Evolutionary conservation across 75 land plant genomes (phyloP).

Genomic region (Selaginella moellendorffii): DNA sequence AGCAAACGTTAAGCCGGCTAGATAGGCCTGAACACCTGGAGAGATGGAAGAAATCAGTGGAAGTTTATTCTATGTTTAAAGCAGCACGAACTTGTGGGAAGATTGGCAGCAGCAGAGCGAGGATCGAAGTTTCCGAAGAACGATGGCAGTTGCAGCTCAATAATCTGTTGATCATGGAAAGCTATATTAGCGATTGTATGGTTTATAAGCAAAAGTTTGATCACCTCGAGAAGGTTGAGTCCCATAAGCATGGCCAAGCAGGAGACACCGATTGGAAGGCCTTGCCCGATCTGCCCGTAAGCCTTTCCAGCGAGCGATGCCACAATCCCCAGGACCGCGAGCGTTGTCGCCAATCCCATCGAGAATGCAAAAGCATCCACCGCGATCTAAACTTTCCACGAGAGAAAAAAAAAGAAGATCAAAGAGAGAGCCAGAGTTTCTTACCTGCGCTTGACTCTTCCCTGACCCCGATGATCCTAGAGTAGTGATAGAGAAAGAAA

Average conservation of each 20-base stretch:
- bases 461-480: slow-evolving; percentile 98
- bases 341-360: slow-evolving; percentile 85
- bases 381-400: slow-evolving; percentile 75
- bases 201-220: neutral
- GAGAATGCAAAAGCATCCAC: slow-evolving; percentile 75
- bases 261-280: slow-evolving; percentile 87
- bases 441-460: slow-evolving; percentile 63
- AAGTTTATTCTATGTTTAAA: slow-evolving; percentile 6
- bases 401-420: too few species aligned
- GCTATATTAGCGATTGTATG: neutral
- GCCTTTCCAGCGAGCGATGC: slow-evolving; percentile 99
- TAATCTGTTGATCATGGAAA: slow-evolving; percentile 33
- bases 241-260: slow-evolving; percentile 84
- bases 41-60: too few species aligned
- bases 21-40: slow-evolving; percentile 93
- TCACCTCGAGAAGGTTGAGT: slow-evolving; percentile 78
- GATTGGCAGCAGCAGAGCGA: slow-evolving; percentile 79
- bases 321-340: slow-evolving; percentile 75
- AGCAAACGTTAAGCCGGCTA: slow-evolving; percentile 96
- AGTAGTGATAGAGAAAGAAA: slow-evolving; percentile 16
- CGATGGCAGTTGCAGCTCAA: slow-evolving; percentile 90
- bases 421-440: too few species aligned
- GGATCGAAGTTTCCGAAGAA: slow-evolving; percentile 83
- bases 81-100: slow-evolving; percentile 58
- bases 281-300: slow-evolving; percentile 88